These are phyloP conservation scores for Orychophragmus violaceus DNA, from an alignment of 345 rosid species.

Conservation along the genomic window DNA sequence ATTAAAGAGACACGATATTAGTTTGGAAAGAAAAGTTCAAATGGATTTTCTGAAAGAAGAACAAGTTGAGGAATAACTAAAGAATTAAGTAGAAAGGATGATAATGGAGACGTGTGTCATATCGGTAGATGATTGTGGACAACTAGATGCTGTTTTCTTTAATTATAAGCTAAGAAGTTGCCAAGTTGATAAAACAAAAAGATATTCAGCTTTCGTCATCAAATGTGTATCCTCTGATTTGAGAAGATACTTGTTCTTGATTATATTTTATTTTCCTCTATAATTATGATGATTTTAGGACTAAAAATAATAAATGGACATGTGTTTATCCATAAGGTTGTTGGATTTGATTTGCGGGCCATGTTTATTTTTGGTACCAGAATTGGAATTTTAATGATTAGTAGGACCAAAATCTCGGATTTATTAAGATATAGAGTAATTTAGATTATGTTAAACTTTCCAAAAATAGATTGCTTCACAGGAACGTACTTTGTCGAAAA, in stretches of 20 bases:
- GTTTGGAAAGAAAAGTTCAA: neutral
- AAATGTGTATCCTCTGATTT: constrained; percentile 13
- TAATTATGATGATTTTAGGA: too few relatives aligned
- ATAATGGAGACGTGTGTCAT: constrained; percentile 10
- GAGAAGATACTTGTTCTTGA: constrained; percentile 14
- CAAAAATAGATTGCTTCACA: constrained; percentile 24
- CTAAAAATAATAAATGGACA: neutral
- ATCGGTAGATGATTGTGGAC: constrained; percentile 20
- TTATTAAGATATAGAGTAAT: constrained; percentile 1
- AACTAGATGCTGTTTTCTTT: constrained; percentile 8
- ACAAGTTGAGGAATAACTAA: constrained; percentile 12
- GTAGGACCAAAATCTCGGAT: constrained; percentile 16
- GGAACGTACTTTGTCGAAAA: constrained; percentile 7
- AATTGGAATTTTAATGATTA: constrained; percentile 10
- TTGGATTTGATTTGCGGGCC: constrained; percentile 2
- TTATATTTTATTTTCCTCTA: neutral
- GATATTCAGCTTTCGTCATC: constrained; percentile 16
- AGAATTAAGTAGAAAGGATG: constrained; percentile 6
- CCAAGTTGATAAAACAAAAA: neutral
- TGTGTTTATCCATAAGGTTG: constrained; percentile 5
- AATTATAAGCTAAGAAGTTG: neutral
- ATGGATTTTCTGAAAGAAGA: neutral
- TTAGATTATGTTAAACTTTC: constrained; percentile 6
- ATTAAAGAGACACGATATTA: too few relatives aligned
- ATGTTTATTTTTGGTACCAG: too few relatives aligned